A percentile compares a stretch with the other conserved stretches of the same genome.
phyloP scores from a whole-genome alignment of 306 rosid genomes.

The Vigna hirtella region DNA sequence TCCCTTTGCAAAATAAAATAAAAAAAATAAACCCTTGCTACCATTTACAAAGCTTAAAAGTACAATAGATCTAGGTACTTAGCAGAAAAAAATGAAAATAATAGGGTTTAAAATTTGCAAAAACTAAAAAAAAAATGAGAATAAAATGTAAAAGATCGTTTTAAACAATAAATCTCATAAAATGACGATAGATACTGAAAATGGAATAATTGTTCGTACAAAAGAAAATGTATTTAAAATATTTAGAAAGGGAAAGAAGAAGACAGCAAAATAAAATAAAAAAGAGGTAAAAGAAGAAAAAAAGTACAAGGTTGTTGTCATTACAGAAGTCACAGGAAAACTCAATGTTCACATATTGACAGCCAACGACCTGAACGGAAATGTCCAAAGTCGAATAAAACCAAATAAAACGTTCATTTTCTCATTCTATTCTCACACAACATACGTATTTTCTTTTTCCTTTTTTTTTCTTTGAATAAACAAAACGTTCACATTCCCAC shows the following conservation, averaged over 20 bases:
- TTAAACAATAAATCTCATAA: too few species aligned
- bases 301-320: slow-evolving; percentile 42
- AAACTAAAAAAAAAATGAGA: too few species aligned
- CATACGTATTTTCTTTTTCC: background rate
- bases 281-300: background rate
- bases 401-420: slow-evolving; percentile 77
- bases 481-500: slow-evolving; percentile 70
- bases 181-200: background rate
- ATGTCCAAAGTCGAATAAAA: slow-evolving; percentile 56
- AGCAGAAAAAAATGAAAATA: too few species aligned
- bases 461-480: slow-evolving; percentile 30
- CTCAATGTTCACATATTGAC: slow-evolving; percentile 33
- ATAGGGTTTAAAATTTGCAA: too few species aligned
- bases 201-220: background rate
- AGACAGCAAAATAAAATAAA: background rate
- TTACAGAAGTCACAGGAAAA: slow-evolving; percentile 40
- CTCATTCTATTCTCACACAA: slow-evolving; percentile 40
- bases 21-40: too few species aligned
- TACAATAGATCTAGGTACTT: too few species aligned
- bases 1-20: too few species aligned
- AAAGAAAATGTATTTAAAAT: background rate
- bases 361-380: slow-evolving; percentile 39
- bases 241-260: background rate
- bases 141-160: too few species aligned
- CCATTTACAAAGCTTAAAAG: too few species aligned